Evolutionary conservation across 2,329 filamentous ascomycete genomes (phyloP), one percentile per base, ranked within the genome.

Genomic region (Thyridium curvatum): DNA sequence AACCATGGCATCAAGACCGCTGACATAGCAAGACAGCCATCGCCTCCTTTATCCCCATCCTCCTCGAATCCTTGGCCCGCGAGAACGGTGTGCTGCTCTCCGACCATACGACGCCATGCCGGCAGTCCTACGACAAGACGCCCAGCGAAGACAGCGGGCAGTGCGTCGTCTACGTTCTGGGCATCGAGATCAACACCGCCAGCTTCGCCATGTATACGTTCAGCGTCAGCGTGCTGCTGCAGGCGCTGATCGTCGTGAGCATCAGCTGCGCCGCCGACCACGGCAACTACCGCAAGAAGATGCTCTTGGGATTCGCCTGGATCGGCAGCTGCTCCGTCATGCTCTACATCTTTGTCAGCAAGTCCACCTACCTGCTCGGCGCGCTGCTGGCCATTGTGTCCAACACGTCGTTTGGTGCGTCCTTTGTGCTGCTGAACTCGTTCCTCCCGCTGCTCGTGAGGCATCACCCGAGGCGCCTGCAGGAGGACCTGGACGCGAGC

Each of bases 131-230:
- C 52, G 69, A 65, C 47, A 74, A 74, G 39, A 39, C 15, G 42
- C 41, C 14, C 29, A 59, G 66, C 39, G 50, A 55, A 32, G 65
- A 69, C 48, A 67, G 69, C 32, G 72, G 71, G 35, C 87, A 94
- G 58, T 98, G 93, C 56, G 70, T 97, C 43, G 79, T 97, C 42
- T 78, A 83, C 46, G 69, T 97, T 5, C 66, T 94, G 17, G 91
- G 91, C 6, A 61, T 85, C 43, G 83, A 94, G 53, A 83, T 98
- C 65, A 97, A 97, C 62, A 96, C 91, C 1, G 90, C 91, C 29
- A 94, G 86, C 60, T 96, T 97, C 60, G 91, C 59, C 58, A 94
- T 97, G 88, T 97, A 97, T 64, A 96, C 89, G 2, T 98, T 98
- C 62, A 94, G 89, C 41, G 70, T 94, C 53, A 94, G 87, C 57